Percentiles rank a stretch among this genome's conserved stretches.
These are phyloP conservation scores for Xylariaceae sp. DNA, from an alignment of 2,329 filamentous ascomycete species.

Conservation along the genomic window DNA sequence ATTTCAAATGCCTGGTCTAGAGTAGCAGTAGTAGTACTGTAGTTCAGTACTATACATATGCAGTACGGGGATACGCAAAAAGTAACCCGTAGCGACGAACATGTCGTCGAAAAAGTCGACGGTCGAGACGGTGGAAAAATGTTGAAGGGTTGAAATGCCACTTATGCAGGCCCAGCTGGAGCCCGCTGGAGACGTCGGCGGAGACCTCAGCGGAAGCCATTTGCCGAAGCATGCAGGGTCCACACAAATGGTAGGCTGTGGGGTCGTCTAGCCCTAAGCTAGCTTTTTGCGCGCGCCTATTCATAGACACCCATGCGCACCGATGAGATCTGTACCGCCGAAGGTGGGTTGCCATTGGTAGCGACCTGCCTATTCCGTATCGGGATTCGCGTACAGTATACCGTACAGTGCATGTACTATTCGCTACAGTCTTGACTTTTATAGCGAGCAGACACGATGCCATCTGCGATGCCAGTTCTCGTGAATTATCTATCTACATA, in stretches of 20 bases:
- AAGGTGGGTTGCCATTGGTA: background rate
- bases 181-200: background rate
- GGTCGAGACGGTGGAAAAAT: background rate
- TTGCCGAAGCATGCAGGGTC: background rate
- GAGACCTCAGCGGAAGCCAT: too few species aligned
- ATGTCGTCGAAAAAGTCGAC: background rate
- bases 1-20: slow-evolving; percentile 7
- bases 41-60: too few species aligned
- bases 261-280: background rate
- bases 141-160: background rate
- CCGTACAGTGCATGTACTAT: background rate
- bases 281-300: background rate
- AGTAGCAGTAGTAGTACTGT: too few species aligned
- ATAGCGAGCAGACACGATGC: too few species aligned
- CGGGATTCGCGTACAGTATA: background rate
- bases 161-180: background rate
- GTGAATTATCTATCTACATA: too few species aligned
- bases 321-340: background rate
- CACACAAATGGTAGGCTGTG: background rate
- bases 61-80: too few species aligned
- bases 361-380: background rate
- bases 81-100: too few species aligned
- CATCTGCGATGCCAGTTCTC: too few species aligned
- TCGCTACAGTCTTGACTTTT: background rate
- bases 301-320: background rate